A percentile compares a stretch with the other conserved stretches of the same genome.
Evolutionary conservation across 306 rosid genomes (phyloP).

Genomic region (Trifolium fragiferum): DNA sequence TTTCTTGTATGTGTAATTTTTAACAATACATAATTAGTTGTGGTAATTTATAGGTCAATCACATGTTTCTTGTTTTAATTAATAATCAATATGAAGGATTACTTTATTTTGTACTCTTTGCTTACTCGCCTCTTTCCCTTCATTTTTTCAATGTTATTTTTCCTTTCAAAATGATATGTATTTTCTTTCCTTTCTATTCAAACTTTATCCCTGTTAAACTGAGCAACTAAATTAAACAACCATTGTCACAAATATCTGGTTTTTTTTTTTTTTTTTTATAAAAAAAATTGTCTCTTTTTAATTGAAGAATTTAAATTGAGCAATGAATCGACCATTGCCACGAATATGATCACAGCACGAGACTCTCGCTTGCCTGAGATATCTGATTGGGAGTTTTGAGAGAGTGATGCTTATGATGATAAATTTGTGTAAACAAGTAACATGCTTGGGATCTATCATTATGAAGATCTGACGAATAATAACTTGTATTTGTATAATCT

Average conservation of each 20-base stretch:
- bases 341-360: too few relatives aligned
- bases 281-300: too few relatives aligned
- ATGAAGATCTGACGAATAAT: too few relatives aligned
- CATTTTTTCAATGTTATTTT: slow-evolving; percentile 11
- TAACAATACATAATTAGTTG: slow-evolving; percentile 43
- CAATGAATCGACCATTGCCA: too few relatives aligned
- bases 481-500: too few relatives aligned
- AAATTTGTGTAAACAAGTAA: too few relatives aligned
- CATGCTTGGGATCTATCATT: too few relatives aligned
- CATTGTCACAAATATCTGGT: neutral
- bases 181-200: neutral
- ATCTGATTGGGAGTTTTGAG: too few relatives aligned
- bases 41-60: slow-evolving; percentile 43
- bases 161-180: neutral
- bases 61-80: slow-evolving; percentile 10
- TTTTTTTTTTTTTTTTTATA: too few relatives aligned
- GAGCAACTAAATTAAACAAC: neutral
- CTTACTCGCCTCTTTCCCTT: neutral
- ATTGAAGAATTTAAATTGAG: too few relatives aligned
- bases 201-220: neutral
- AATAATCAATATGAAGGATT: slow-evolving; percentile 28
- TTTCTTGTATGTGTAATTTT: slow-evolving; percentile 39
- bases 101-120: slow-evolving; percentile 14
- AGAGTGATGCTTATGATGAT: too few relatives aligned
- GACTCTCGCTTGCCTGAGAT: too few relatives aligned